These are phyloP conservation scores for Malassezia caprae DNA, from an alignment of 1,284 basidiomycete genomes.

Conservation along the genomic window DNA sequence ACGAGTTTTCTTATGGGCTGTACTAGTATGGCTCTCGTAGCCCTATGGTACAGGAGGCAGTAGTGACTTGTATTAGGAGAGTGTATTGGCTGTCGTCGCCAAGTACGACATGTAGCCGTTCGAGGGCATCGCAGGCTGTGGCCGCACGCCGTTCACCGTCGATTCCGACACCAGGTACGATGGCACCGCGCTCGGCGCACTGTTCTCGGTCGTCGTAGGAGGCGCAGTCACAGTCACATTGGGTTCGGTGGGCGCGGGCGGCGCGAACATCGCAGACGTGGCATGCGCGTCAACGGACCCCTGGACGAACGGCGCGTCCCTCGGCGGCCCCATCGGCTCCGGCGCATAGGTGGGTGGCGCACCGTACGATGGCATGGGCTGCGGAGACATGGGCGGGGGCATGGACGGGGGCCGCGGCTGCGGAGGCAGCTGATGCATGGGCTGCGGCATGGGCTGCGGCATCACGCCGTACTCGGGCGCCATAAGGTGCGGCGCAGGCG, in stretches of 20 bases:
- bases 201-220: background rate
- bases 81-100: background rate
- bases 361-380: background rate
- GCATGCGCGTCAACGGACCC: background rate
- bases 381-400: background rate
- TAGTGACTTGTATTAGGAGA: background rate
- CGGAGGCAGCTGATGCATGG: too few relatives aligned
- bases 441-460: background rate
- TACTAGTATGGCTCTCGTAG: background rate
- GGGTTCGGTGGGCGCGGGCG: background rate
- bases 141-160: background rate
- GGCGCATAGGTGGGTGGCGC: background rate
- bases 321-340: background rate
- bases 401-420: background rate
- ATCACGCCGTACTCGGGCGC: background rate
- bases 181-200: background rate
- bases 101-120: background rate
- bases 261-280: background rate
- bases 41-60: background rate
- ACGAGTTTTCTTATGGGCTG: background rate
- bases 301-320: background rate
- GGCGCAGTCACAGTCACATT: background rate
- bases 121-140: background rate
- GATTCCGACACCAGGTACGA: background rate
- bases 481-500: background rate